Evolutionary conservation across 768 basidiomycete genomes (phyloP).

Genomic region (Suillus lakei): DNA sequence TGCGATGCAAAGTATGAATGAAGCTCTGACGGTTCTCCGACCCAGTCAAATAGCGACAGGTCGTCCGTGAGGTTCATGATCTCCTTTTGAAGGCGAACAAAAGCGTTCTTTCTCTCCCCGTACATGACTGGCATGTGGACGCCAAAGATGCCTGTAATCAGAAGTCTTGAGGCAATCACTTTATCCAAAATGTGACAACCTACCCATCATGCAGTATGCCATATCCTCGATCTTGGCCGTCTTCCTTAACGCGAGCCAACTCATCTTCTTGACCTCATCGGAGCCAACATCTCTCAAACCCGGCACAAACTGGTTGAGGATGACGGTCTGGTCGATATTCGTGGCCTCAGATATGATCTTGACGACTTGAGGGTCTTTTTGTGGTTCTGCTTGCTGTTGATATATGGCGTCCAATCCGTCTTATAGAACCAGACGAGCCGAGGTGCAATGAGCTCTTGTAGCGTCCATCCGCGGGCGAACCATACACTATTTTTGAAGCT

Average conservation of each 20-base stretch:
- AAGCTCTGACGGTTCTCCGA: constrained; percentile 28
- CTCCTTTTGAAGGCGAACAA: constrained; percentile 31
- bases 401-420: constrained; percentile 6
- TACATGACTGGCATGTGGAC: constrained; percentile 34
- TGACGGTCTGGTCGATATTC: constrained; percentile 20
- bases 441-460: constrained; percentile 9
- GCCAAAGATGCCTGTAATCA: constrained; percentile 27
- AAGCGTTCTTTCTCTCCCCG: constrained; percentile 27
- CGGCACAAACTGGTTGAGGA: constrained; percentile 27
- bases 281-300: constrained; percentile 18
- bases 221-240: constrained; percentile 35
- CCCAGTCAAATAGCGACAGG: constrained; percentile 33
- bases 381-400: constrained; percentile 20
- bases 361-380: constrained; percentile 27
- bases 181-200: constrained; percentile 11
- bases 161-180: not conserved
- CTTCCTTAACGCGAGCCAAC: constrained; percentile 32
- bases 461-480: constrained; percentile 10
- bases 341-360: constrained; percentile 17
- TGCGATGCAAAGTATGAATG: constrained; percentile 30
- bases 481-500: constrained; percentile 7
- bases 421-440: constrained; percentile 8
- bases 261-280: constrained; percentile 27
- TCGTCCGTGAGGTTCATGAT: constrained; percentile 33
- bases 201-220: constrained; percentile 31